Percentiles rank a stretch among this genome's conserved stretches.
Evolutionary conservation across 2,329 filamentous ascomycete genomes (phyloP).

Genomic region (Hypomyces perniciosus): DNA sequence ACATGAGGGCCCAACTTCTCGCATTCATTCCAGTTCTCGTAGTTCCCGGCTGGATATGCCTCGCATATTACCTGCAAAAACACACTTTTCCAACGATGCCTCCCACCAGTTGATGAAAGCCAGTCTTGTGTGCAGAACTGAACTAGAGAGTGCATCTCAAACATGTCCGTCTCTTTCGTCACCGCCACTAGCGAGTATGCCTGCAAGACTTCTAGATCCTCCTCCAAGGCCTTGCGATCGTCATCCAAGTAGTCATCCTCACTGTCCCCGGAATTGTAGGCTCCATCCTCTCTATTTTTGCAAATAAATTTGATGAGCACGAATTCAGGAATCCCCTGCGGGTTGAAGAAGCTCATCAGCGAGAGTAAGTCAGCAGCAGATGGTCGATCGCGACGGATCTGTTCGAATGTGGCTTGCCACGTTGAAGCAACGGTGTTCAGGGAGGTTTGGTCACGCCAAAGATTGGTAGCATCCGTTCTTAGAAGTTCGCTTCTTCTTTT

Average conservation of each 20-base stretch:
- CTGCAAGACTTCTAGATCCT: neutral
- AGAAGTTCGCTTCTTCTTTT: slow-evolving; percentile 2
- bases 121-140: too few relatives aligned
- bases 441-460: neutral
- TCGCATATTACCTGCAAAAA: neutral
- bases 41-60: slow-evolving; percentile 13
- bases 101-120: neutral
- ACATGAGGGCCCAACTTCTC: neutral
- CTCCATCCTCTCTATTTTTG: neutral
- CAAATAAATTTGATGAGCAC: neutral
- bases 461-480: neutral
- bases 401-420: slow-evolving; percentile 15
- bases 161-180: neutral
- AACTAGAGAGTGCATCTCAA: too few relatives aligned
- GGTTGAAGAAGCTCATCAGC: slow-evolving; percentile 42
- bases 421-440: neutral
- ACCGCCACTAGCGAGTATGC: neutral
- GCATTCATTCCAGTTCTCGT: neutral
- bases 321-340: slow-evolving; percentile 33
- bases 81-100: too few relatives aligned
- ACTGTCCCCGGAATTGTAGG: neutral
- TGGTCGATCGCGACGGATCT: slow-evolving; percentile 27
- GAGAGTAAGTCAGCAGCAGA: slow-evolving; percentile 37
- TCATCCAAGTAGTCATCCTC: neutral
- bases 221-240: neutral